Conservation (phyloP, 2,329 filamentous ascomycete genomes). For the Sclerotinia minor region DNA sequence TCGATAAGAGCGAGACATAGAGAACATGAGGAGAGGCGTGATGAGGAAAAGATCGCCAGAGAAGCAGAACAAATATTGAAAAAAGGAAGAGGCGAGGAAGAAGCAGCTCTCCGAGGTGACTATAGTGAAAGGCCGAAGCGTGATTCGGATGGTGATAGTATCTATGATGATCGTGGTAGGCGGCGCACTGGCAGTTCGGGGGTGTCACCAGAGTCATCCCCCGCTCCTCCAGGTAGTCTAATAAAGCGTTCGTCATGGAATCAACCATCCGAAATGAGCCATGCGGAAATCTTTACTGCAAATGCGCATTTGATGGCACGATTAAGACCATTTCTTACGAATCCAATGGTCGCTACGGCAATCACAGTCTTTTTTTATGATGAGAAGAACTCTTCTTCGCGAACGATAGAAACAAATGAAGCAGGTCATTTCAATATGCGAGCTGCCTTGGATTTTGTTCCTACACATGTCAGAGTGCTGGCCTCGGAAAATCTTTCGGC, state of each 20-base stretch:
- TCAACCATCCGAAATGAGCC: conserved; percentile 60
- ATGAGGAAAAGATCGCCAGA: conserved; percentile 66
- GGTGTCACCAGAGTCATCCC: conserved; percentile 35
- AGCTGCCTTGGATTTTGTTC: conserved; percentile 82
- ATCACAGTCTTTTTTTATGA: conserved; percentile 97
- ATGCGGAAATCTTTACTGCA: conserved; percentile 73
- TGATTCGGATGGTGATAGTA: conserved; percentile 44
- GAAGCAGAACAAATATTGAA: conserved; percentile 77
- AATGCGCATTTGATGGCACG: conserved; percentile 88
- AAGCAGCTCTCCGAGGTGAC: conserved; percentile 66
- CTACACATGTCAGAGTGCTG: conserved; percentile 83
- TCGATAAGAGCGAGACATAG: conserved; percentile 42
- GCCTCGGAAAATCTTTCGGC: conserved; percentile 83
- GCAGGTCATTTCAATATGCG: conserved; percentile 84
- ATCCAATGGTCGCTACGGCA: conserved; percentile 71
- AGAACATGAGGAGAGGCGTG: conserved; percentile 52
- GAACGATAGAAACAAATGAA: conserved; percentile 82
- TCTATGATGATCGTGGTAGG: conserved; percentile 34
- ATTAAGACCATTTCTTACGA: conserved; percentile 85
- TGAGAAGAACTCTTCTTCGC: conserved; percentile 74
- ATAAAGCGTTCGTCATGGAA: conserved; percentile 48
- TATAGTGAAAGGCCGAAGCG: conserved; percentile 68
- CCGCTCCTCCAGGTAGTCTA: conserved; percentile 43
- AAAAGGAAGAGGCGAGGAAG: conserved; percentile 69
- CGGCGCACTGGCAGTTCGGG: conserved; percentile 30